Base-by-base conservation (phyloP, 768 basidiomycete species). In the Inosperma sp. region DNA sequence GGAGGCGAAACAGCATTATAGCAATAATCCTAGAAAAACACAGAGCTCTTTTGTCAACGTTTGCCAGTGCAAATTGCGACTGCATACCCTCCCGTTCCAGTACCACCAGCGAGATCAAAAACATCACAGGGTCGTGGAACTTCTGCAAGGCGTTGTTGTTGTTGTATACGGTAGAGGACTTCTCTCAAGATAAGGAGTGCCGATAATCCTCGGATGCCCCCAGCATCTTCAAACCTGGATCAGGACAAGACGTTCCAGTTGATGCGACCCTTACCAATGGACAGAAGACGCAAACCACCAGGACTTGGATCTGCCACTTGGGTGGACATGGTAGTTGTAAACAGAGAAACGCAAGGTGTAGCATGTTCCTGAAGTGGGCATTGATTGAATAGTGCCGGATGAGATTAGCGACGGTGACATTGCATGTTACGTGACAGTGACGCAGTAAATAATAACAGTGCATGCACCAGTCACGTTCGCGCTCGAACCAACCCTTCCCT, bases 101-200 rank as follows among this genome's bases (percentile, higher is more conserved):
- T 27, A 10, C 44, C 44, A n/a, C 44, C 44, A 23, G 30, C 44
- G 22, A 45, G 26, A 23, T 45, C 43, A n/a, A 45, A 45, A 21
- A 45, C 16, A 17, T 45, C 30, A 13, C 44, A 45, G 21, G 44
- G 44, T 22, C 33, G 29, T 14, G 43, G 43, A 22, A 31, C 13
- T 19, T 13, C 6, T n/a, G 21, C 13, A 19, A 33, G 13, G 7
- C 12, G 10, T 16, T 21, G 30, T n/a, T 4, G 5, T 29, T 31
- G 34, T 33, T 23, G 21, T 21, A 45, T 14, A 10, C 44, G 29
- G 30, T 33, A 22, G 30, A 45, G 30, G 14, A 45, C 4, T 33
- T 45, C 44, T 23, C 34, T 22, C 19, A 45, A 33, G 14, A 45
- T 45, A 33, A 45, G 12, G 21, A 45, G 44, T 13, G 30, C 14